A percentile compares a stretch with the other conserved stretches of the same genome.
phyloP scores from a whole-genome alignment of 2,329 filamentous ascomycete species.

The Rhynchosporium secalis region DNA sequence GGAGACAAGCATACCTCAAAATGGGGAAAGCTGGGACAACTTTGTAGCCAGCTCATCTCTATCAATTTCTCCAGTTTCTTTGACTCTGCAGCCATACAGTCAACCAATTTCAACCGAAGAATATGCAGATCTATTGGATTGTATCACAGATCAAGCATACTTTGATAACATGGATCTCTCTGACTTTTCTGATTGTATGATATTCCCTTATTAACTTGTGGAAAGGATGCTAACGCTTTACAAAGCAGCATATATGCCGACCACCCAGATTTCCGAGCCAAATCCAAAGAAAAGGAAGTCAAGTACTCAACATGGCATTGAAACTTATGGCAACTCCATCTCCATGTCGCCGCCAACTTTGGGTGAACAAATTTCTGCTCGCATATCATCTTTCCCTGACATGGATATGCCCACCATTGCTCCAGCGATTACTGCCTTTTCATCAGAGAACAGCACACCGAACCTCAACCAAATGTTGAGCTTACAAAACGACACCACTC shows the following conservation, averaged over 20 bases:
- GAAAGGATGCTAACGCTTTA: not conserved
- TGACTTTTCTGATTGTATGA: constrained; percentile 21
- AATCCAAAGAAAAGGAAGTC: constrained; percentile 24
- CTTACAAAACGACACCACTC: constrained; percentile 9
- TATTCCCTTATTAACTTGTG: not conserved
- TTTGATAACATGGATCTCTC: constrained; percentile 22
- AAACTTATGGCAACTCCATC: constrained; percentile 9
- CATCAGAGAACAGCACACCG: constrained; percentile 14
- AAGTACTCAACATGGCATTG: not conserved
- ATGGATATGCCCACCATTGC: constrained; percentile 20
- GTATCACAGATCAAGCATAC: constrained; percentile 22
- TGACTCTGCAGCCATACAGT: constrained; percentile 10
- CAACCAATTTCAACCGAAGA: constrained; percentile 20
- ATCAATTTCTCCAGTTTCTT: constrained; percentile 14
- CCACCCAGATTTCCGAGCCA: constrained; percentile 7
- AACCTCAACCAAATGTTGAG: constrained; percentile 4
- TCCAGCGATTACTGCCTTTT: constrained; percentile 11
- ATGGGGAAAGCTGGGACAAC: constrained; percentile 7
- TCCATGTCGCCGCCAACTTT: constrained; percentile 14
- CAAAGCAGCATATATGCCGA: constrained; percentile 14
- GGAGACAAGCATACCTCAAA: constrained; percentile 10
- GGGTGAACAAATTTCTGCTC: constrained; percentile 11
- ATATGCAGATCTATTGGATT: constrained; percentile 21
- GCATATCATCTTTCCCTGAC: constrained; percentile 21
- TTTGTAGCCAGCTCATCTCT: constrained; percentile 7